These are phyloP conservation scores for Citrus mangshanensis DNA, from an alignment of 345 rosid genomes.

Conservation along the genomic window DNA sequence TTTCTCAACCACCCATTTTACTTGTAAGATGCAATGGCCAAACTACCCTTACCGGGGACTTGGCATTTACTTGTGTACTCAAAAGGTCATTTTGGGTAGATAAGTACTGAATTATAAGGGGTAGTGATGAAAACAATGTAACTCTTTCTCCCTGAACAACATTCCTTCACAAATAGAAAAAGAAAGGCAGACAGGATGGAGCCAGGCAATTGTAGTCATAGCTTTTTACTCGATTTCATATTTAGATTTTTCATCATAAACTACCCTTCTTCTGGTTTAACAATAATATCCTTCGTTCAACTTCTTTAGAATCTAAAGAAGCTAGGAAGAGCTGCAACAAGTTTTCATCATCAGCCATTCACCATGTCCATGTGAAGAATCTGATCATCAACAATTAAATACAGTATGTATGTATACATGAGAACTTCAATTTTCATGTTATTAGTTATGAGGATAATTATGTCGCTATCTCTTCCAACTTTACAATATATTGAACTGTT, in stretches of 20 bases:
- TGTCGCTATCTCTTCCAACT: constrained; percentile 13
- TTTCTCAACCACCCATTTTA: constrained; percentile 51
- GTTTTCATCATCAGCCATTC: constrained; percentile 7
- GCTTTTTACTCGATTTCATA: neutral
- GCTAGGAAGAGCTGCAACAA: constrained; percentile 3
- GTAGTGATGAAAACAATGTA: constrained; percentile 10
- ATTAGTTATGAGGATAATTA: neutral
- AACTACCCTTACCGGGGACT: constrained; percentile 7
- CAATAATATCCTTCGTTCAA: neutral
- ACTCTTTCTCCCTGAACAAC: constrained; percentile 12
- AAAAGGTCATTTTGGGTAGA: constrained; percentile 22
- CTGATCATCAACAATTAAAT: constrained; percentile 1
- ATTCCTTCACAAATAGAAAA: constrained; percentile 25
- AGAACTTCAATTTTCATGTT: constrained; percentile 10
- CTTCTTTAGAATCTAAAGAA: constrained; percentile 1
- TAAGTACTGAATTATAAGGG: neutral
- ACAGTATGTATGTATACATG: constrained; percentile 4
- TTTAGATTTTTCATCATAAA: constrained; percentile 12
- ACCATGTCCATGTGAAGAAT: constrained; percentile 8
- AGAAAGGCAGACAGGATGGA: constrained; percentile 61
- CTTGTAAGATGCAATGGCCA: constrained; percentile 4
- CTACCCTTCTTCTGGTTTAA: constrained; percentile 3
- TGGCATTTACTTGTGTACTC: neutral
- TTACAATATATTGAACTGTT: neutral
- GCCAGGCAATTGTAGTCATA: constrained; percentile 58